Percentiles rank a stretch among this genome's conserved stretches.
phyloP scores from a whole-genome alignment of 257 asterid genomes.

The Apocynum venetum region DNA sequence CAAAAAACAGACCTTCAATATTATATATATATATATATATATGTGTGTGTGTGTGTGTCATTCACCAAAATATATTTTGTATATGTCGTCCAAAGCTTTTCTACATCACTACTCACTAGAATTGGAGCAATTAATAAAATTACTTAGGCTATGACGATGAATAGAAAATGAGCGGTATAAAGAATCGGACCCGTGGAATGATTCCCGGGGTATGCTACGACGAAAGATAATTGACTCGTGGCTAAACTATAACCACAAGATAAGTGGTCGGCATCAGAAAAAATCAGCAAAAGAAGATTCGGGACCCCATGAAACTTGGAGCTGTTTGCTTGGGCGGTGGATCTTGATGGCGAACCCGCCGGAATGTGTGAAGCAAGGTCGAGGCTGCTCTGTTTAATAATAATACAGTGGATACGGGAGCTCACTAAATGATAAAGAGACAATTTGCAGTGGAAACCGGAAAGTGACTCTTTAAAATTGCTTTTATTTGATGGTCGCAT shows the following conservation, averaged over 20 bases:
- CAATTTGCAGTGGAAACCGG: neutral
- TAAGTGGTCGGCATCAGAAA: neutral
- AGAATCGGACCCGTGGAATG: neutral
- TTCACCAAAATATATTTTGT: too few species aligned
- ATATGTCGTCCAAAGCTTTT: too few species aligned
- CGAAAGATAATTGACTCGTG: neutral
- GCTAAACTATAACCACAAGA: neutral
- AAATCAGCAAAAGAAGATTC: neutral
- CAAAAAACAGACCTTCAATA: too few species aligned
- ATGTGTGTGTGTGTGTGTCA: too few species aligned
- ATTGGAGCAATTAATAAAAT: too few species aligned
- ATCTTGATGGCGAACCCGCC: neutral
- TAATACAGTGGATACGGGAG: neutral
- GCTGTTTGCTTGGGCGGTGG: conserved; percentile 1
- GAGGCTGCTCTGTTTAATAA: neutral
- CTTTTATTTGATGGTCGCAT: too few species aligned
- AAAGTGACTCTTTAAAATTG: neutral
- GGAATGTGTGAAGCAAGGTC: neutral
- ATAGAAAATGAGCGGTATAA: neutral
- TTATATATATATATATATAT: too few species aligned
- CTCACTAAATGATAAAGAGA: neutral
- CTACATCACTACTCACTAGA: too few species aligned
- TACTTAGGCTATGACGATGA: too few species aligned
- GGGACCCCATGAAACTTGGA: neutral
- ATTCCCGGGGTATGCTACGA: neutral